phyloP scores from a whole-genome alignment of 2,329 filamentous ascomycete genomes.

The Apiospora kogelbergensis region DNA sequence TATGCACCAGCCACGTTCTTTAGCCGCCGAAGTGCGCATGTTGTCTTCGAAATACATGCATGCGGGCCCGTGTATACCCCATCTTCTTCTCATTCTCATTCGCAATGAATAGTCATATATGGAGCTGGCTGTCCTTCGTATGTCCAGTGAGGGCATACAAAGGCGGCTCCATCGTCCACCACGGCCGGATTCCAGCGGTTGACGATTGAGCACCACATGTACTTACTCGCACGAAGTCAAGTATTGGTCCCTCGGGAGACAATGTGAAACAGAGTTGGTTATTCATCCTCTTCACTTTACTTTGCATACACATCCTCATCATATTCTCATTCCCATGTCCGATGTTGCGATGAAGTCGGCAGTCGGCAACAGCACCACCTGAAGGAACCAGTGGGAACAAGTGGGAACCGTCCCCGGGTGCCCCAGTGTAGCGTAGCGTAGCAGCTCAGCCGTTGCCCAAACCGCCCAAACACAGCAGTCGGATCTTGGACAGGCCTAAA shows the following conservation, averaged over 20 bases:
- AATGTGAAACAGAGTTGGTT: no score
- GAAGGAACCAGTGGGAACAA: no score
- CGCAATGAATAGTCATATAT: no score
- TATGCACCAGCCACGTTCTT: neutral
- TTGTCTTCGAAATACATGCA: neutral
- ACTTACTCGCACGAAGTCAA: no score
- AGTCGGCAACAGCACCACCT: neutral
- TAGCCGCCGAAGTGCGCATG: neutral
- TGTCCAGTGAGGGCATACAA: no score
- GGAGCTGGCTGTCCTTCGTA: no score
- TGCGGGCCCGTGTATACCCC: neutral
- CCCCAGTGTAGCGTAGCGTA: neutral
- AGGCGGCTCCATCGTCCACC: neutral
- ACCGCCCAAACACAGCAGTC: neutral
- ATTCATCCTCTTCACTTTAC: neutral
- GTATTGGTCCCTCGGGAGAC: no score
- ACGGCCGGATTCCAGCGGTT: neutral
- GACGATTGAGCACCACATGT: no score
- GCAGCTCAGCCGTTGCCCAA: neutral
- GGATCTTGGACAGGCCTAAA: neutral
- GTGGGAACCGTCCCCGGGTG: neutral
- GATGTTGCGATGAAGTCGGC: neutral
- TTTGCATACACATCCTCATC: no score
- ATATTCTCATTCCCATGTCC: no score
- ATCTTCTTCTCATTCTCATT: neutral